Evolutionary conservation across 441 rosid species (phyloP).

Genomic region (Arabidopsis lyrata): DNA sequence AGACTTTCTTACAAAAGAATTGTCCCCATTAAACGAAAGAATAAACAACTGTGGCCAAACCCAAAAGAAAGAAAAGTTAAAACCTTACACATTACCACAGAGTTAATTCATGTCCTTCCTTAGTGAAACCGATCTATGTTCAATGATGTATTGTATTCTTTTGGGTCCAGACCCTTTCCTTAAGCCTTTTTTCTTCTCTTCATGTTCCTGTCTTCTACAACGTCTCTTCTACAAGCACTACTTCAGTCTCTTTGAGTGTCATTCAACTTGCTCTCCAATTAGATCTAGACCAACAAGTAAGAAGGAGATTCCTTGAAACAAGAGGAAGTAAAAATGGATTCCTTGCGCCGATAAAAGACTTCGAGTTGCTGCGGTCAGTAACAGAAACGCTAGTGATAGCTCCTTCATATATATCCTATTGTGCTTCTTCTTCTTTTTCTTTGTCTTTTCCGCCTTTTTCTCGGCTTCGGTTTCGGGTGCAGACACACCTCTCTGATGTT

Average conservation of each 20-base stretch:
- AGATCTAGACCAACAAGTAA: constrained; percentile 90
- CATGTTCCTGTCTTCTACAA: constrained; percentile 41
- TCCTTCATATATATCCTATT: constrained; percentile 87
- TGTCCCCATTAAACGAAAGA: constrained; percentile 53
- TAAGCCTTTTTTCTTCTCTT: background rate
- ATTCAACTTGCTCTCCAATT: constrained; percentile 90
- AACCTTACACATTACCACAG: constrained; percentile 46
- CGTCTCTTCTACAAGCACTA: constrained; percentile 28
- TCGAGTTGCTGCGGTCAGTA: constrained; percentile 81
- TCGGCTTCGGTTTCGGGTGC: constrained; percentile 68
- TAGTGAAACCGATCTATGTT: constrained; percentile 45
- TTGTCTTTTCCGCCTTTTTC: constrained; percentile 53
- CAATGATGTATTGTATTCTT: constrained; percentile 38
- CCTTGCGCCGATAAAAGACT: constrained; percentile 94
- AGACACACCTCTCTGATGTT: constrained; percentile 62
- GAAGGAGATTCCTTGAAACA: constrained; percentile 93
- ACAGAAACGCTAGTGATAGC: constrained; percentile 81
- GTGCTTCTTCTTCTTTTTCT: constrained; percentile 70
- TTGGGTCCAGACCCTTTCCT: constrained; percentile 20
- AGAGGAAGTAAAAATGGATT: constrained; percentile 93
- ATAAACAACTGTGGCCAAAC: constrained; percentile 37
- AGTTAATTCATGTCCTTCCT: constrained; percentile 38
- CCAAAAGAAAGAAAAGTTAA: constrained; percentile 31
- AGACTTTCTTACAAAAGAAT: constrained; percentile 74
- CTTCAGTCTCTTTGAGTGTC: constrained; percentile 32